A percentile compares a stretch with the other conserved stretches of the same genome.
Conservation (phyloP, 1,284 basidiomycete species). For the Agaricales sp. region DNA sequence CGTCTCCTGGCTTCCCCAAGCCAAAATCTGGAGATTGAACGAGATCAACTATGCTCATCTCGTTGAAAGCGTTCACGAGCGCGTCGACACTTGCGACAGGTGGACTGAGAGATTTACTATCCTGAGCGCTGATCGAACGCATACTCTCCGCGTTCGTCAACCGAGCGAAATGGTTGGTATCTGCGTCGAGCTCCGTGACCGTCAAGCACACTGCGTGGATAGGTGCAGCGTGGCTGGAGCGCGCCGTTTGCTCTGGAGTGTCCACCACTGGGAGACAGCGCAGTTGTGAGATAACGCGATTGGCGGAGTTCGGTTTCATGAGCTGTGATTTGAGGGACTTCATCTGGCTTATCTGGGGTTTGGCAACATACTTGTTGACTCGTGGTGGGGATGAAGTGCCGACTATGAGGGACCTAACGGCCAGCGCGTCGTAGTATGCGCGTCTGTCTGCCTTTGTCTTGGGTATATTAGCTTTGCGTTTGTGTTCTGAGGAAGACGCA, state of each 20-base stretch:
- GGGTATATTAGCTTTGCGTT: slow-evolving; percentile 20
- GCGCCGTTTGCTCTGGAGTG: slow-evolving; percentile 15
- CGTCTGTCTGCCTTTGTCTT: slow-evolving; percentile 40
- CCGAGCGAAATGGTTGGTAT: slow-evolving; percentile 42
- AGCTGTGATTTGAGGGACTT: slow-evolving; percentile 65
- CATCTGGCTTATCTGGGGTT: slow-evolving; percentile 30
- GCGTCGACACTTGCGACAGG: slow-evolving; percentile 39
- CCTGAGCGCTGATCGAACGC: slow-evolving; percentile 1
- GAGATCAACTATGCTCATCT: slow-evolving; percentile 50
- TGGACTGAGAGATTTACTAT: slow-evolving; percentile 24
- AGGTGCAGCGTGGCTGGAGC: slow-evolving; percentile 24
- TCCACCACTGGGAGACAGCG: slow-evolving; percentile 36
- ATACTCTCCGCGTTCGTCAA: slow-evolving; percentile 14
- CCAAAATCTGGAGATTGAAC: slow-evolving; percentile 46
- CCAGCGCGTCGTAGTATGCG: slow-evolving; percentile 51
- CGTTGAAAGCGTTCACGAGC: slow-evolving; percentile 36
- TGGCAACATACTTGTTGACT: slow-evolving; percentile 29
- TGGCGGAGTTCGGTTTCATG: slow-evolving; percentile 52
- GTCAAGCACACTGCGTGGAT: slow-evolving; percentile 69
- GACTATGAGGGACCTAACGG: slow-evolving; percentile 58
- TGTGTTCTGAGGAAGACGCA: slow-evolving; percentile 20
- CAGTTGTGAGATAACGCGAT: slow-evolving; percentile 59
- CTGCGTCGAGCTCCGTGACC: slow-evolving; percentile 47
- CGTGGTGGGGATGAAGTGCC: slow-evolving; percentile 33
- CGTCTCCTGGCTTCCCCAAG: slow-evolving; percentile 44